A percentile compares a stretch with the other conserved stretches of the same genome.
These are phyloP conservation scores for Glarea lozoyensis DNA, from an alignment of 495 filamentous ascomycete genomes.

Conservation along the genomic window DNA sequence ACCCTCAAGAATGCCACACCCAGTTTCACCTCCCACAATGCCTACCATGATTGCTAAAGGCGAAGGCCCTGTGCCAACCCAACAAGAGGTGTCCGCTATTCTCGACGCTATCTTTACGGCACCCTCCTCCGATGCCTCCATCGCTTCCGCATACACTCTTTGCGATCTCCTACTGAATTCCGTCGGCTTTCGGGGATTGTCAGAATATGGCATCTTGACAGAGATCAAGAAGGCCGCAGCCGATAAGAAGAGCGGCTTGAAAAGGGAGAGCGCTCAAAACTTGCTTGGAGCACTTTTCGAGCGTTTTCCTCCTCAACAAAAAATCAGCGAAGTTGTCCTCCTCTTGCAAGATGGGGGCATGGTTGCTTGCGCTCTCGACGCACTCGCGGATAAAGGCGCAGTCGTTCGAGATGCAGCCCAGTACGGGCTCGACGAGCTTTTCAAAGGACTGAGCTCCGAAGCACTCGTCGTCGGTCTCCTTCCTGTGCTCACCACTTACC, in stretches of 20 bases:
- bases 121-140: conserved; percentile 73
- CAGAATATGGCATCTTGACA: conserved; percentile 60
- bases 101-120: conserved; percentile 70
- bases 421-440: conserved; percentile 89
- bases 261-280: conserved; percentile 89
- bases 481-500: conserved; percentile 61
- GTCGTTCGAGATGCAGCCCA: conserved; percentile 86
- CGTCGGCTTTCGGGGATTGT: conserved; percentile 67
- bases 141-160: conserved; percentile 79
- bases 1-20: conserved; percentile 55
- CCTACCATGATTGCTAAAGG: conserved; percentile 53
- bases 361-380: conserved; percentile 67
- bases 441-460: conserved; percentile 68
- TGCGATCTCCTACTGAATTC: conserved; percentile 71
- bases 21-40: conserved; percentile 44
- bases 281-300: conserved; percentile 90
- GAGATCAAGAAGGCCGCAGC: conserved; percentile 75
- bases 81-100: conserved; percentile 63
- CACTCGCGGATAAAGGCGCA: conserved; percentile 79
- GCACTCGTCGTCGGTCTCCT: conserved; percentile 71
- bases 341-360: conserved; percentile 70
- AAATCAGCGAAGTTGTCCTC: conserved; percentile 71
- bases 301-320: conserved; percentile 69
- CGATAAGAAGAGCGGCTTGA: conserved; percentile 88
- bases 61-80: conserved; percentile 51